Evolutionary conservation across 2,329 filamentous ascomycete species (phyloP).

Genomic region (Talaromyces sp.): DNA sequence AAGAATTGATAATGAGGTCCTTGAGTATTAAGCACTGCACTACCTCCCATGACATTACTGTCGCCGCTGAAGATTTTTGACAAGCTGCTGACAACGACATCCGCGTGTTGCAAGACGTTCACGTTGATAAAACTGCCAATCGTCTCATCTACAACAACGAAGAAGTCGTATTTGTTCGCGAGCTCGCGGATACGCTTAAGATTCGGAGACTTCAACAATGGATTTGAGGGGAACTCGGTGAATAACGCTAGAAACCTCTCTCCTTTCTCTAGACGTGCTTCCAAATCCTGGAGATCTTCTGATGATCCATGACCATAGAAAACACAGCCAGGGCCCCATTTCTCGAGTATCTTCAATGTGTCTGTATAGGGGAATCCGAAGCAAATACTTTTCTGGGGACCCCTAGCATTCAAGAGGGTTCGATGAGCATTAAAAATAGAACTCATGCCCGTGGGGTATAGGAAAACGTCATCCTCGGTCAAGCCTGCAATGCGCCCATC

Average conservation of each 20-base stretch:
- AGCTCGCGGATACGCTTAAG: slow-evolving; percentile 74
- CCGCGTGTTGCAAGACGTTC: slow-evolving; percentile 82
- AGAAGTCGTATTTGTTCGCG: slow-evolving; percentile 81
- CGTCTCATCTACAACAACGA: slow-evolving; percentile 90
- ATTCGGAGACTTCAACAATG: slow-evolving; percentile 79
- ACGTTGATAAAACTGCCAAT: slow-evolving; percentile 96
- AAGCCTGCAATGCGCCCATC: slow-evolving; percentile 52
- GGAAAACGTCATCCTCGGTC: slow-evolving; percentile 79
- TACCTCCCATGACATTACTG: slow-evolving; percentile 97
- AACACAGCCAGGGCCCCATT: slow-evolving; percentile 82
- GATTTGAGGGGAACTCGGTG: slow-evolving; percentile 93
- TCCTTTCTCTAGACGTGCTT: slow-evolving; percentile 65
- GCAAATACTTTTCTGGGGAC: slow-evolving; percentile 66
- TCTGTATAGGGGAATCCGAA: slow-evolving; percentile 99
- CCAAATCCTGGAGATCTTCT: slow-evolving; percentile 78
- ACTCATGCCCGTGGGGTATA: slow-evolving; percentile 91
- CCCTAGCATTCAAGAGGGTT: slow-evolving; percentile 63
- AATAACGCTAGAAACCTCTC: slow-evolving; percentile 80
- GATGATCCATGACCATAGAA: slow-evolving; percentile 82
- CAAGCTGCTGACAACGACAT: slow-evolving; percentile 88
- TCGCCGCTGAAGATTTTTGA: slow-evolving; percentile 98
- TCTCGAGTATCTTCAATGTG: slow-evolving; percentile 89
- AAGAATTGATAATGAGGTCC: slow-evolving; percentile 67
- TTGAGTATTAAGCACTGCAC: slow-evolving; percentile 61
- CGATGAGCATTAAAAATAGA: slow-evolving; percentile 88